Conservation (phyloP, 805 yeast genomes). For the Brettanomyces nanus region DNA sequence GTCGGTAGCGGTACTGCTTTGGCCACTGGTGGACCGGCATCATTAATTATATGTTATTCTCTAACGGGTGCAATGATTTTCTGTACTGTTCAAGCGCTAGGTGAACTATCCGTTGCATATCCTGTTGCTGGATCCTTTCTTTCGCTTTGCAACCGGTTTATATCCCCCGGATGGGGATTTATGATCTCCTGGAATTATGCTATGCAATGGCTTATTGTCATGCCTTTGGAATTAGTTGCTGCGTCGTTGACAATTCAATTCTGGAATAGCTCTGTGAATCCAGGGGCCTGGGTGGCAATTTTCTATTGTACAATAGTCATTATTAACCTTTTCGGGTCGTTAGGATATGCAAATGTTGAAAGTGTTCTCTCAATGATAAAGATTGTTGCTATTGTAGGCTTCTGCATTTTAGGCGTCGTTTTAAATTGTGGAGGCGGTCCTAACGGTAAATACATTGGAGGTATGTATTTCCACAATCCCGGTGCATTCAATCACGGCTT, state of each 20-base stretch:
- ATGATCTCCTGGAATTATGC: slow-evolving; percentile 51
- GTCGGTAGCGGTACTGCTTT: slow-evolving; percentile 61
- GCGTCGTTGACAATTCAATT: slow-evolving; percentile 39
- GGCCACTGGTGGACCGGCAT: slow-evolving; percentile 61
- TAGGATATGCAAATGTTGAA: slow-evolving; percentile 61
- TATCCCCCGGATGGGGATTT: slow-evolving; percentile 50
- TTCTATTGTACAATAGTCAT: slow-evolving; percentile 40
- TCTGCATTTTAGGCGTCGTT: slow-evolving; percentile 43
- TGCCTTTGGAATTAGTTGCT: slow-evolving; percentile 47
- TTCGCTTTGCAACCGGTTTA: slow-evolving; percentile 45
- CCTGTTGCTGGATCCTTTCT: slow-evolving; percentile 53
- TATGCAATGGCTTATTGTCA: slow-evolving; percentile 39
- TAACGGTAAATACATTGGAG: slow-evolving; percentile 48
- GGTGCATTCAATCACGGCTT: slow-evolving; percentile 42
- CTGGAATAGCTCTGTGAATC: slow-evolving; percentile 35
- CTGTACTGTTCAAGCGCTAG: slow-evolving; percentile 54
- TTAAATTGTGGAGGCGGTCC: slow-evolving; percentile 56
- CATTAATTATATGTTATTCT: slow-evolving; percentile 47
- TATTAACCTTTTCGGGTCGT: slow-evolving; percentile 50
- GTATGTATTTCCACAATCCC: slow-evolving; percentile 48
- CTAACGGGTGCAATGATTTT: slow-evolving; percentile 52
- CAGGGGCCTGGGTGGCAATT: slow-evolving; percentile 46
- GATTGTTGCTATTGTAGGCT: slow-evolving; percentile 47
- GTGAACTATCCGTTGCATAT: slow-evolving; percentile 52
- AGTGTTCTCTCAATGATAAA: slow-evolving; percentile 44